Evolutionary conservation across 345 rosid genomes (phyloP).

Genomic region (Populus tremula): DNA sequence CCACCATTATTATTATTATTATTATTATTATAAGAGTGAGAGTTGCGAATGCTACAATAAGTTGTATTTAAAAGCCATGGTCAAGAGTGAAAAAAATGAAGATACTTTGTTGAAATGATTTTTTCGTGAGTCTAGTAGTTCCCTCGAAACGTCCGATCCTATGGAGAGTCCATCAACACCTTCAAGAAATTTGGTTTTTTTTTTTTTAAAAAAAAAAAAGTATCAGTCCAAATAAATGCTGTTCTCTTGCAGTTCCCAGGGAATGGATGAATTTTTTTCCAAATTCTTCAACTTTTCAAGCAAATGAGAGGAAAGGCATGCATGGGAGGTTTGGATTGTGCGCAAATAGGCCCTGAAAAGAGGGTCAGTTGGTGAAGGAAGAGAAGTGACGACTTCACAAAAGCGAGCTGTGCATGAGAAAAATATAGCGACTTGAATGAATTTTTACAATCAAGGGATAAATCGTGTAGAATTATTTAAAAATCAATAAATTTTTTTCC

Average conservation of each 20-base stretch:
- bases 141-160: background rate
- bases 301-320: background rate
- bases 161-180: background rate
- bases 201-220: too few relatives aligned
- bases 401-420: background rate
- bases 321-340: background rate
- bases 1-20: constrained; percentile 3
- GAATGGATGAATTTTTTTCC: background rate
- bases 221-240: background rate
- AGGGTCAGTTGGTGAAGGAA: background rate
- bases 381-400: background rate
- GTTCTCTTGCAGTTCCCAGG: background rate
- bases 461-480: background rate
- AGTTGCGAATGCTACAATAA: background rate
- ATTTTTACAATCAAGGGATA: background rate
- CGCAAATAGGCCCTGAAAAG: background rate
- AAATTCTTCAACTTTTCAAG: background rate
- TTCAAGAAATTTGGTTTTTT: too few relatives aligned
- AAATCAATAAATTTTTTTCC: too few relatives aligned
- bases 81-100: background rate
- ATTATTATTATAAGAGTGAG: background rate
- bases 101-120: background rate
- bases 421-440: too few relatives aligned
- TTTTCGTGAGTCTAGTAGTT: background rate
- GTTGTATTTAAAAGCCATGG: background rate